Evolutionary conservation across 345 rosid genomes (phyloP), one percentile per base, ranked within the genome.

Genomic region (Garcia nutans): DNA sequence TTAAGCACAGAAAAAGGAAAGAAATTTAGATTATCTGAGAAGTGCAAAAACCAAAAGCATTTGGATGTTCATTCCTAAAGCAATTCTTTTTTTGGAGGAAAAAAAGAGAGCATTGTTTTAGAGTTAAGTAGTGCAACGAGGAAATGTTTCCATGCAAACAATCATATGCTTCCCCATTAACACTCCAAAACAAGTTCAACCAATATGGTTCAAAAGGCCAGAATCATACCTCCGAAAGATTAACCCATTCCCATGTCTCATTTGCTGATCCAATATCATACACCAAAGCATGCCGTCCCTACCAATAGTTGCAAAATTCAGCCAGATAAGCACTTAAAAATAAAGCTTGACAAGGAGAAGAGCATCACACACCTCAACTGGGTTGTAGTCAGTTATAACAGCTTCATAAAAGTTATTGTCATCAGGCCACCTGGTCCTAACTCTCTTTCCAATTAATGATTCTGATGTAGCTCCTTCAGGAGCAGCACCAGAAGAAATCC

Each of bases 181-280:
- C 10, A 52, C 69, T 50, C 15, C 45, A 22, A 15, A 54, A 63
- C 11, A 63, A 59, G 23, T 62, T 42, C 56, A 15, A 12, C 45
- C 28, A 77, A 33, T 26, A 41, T 22, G 23, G 37, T 42, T 56
- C 10, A 63, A 23, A 47, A 72, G 72, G 73, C 45, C 68, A 5
- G 6, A 63, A 20, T 65, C 44, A 56, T 84, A 92, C 97, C 94
- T 93, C 98, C 24, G 90, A 79, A 79, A 93, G 92, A 65, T 88
- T 90, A 72, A 93, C 97, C 97, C 96, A 93, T 86, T 93, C 97
- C 98, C 97, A 93, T 59, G 98, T 88, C 88, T 93, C 98, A 72
- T 76, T 73, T 22, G 80, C 72, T 66, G 97, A 83, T 76, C 89
- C 92, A 11, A 84, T 92, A 85, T 93, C 96, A 68, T 93, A 93